Conservation (phyloP, 495 filamentous ascomycete genomes). For the Penicillium alfredii region DNA sequence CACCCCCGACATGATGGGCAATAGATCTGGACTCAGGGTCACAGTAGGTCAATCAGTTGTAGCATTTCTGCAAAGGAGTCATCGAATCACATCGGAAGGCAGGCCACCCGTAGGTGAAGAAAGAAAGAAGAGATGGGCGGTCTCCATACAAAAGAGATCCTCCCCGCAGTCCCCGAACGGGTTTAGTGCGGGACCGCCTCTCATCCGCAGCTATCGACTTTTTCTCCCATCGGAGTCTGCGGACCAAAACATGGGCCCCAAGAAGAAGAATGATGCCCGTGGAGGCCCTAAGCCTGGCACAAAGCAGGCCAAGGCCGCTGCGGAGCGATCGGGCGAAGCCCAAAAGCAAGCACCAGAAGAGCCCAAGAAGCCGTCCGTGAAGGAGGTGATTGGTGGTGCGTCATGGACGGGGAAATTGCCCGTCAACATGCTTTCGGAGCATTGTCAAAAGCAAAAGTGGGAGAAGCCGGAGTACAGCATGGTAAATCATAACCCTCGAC, state of each 20-base stretch:
- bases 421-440: constrained; percentile 86
- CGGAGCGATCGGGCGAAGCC: constrained; percentile 32
- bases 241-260: constrained; percentile 33
- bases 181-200: constrained; percentile 39
- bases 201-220: too few species aligned
- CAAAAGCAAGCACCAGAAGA: constrained; percentile 42
- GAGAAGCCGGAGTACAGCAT: constrained; percentile 86
- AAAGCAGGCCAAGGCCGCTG: constrained; percentile 41
- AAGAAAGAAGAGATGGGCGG: constrained; percentile 4
- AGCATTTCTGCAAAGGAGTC: neutral
- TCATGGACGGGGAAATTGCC: constrained; percentile 98
- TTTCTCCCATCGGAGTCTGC: too few species aligned
- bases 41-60: neutral
- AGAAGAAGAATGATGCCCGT: constrained; percentile 39
- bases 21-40: neutral
- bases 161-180: constrained; percentile 28
- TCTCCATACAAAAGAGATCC: constrained; percentile 4
- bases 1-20: constrained; percentile 8
- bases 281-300: constrained; percentile 42
- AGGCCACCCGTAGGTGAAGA: neutral
- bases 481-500: too few species aligned
- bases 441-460: constrained; percentile 94
- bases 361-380: constrained; percentile 72
- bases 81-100: constrained; percentile 4
- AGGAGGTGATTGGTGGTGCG: constrained; percentile 84